These are phyloP conservation scores for Gonapodya sp. DNA, from an alignment of 192 early-diverging fungal species.

Conservation along the genomic window DNA sequence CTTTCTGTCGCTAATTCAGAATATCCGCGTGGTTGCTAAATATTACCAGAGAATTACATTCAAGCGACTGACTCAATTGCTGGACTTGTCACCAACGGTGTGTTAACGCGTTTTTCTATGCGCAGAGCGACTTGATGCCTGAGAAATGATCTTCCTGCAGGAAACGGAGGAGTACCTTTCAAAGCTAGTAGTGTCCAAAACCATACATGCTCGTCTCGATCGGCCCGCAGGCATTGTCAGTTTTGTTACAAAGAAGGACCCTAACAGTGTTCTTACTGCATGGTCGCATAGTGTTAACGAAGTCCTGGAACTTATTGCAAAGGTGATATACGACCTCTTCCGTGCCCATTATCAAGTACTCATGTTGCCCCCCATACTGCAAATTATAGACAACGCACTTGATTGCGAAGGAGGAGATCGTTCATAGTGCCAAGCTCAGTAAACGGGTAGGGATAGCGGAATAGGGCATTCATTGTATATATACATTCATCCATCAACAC, in stretches of 20 bases:
- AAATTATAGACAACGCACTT: constrained; percentile 61
- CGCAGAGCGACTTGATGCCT: not conserved
- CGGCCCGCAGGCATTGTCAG: constrained; percentile 79
- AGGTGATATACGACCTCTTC: constrained; percentile 17
- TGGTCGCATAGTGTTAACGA: constrained; percentile 87
- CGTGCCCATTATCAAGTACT: not conserved
- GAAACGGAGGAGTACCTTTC: constrained; percentile 89
- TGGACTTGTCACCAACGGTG: constrained; percentile 72
- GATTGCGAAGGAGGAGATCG: constrained; percentile 85
- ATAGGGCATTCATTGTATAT: not conserved
- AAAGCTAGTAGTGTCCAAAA: constrained; percentile 85
- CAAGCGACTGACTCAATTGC: constrained; percentile 75
- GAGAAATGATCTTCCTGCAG: constrained; percentile 23
- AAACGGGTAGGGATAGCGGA: not conserved
- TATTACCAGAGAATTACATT: constrained; percentile 88
- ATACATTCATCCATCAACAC: not conserved
- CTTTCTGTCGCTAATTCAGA: constrained; percentile 27
- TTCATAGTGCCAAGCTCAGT: constrained; percentile 36
- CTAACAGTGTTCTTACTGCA: constrained; percentile 83
- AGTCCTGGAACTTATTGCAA: constrained; percentile 84
- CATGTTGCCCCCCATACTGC: not conserved
- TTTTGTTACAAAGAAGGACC: constrained; percentile 74
- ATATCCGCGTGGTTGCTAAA: constrained; percentile 91
- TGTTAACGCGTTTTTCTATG: constrained; percentile 1
- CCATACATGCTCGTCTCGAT: constrained; percentile 93